phyloP scores from a whole-genome alignment of 2,329 filamentous ascomycete genomes.

The Aureobasidium sp. region DNA sequence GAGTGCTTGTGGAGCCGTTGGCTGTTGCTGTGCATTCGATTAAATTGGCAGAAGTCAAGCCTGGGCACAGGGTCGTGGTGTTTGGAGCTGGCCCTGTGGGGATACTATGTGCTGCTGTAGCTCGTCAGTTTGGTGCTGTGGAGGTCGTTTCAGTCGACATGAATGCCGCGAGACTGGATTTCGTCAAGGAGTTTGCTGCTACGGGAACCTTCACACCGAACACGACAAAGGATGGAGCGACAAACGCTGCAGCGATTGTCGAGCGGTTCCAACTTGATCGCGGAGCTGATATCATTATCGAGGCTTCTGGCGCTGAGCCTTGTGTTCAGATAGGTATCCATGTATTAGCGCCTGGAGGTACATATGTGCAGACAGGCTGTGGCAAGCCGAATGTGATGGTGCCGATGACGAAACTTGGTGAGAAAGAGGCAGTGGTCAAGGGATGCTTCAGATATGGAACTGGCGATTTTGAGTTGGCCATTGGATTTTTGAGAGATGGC shows the following conservation, averaged over 20 bases:
- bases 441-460: slow-evolving; percentile 86
- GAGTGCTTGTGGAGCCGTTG: slow-evolving; percentile 48
- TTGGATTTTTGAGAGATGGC: slow-evolving; percentile 67
- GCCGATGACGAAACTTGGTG: slow-evolving; percentile 83
- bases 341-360: slow-evolving; percentile 41
- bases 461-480: slow-evolving; percentile 79
- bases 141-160: slow-evolving; percentile 85
- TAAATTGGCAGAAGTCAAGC: slow-evolving; percentile 37
- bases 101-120: slow-evolving; percentile 79
- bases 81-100: slow-evolving; percentile 58
- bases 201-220: slow-evolving; percentile 63
- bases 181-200: slow-evolving; percentile 65
- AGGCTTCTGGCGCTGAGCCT: slow-evolving; percentile 42
- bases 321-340: slow-evolving; percentile 45
- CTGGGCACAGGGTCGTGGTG: slow-evolving; percentile 41
- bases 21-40: slow-evolving; percentile 45
- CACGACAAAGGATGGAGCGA: slow-evolving; percentile 55
- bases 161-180: slow-evolving; percentile 68
- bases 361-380: slow-evolving; percentile 78
- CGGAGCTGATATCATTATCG: slow-evolving; percentile 43
- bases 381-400: slow-evolving; percentile 81
- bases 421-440: slow-evolving; percentile 80
- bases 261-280: slow-evolving; percentile 54
- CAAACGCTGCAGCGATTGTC: slow-evolving; percentile 66
- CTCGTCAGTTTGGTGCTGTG: slow-evolving; percentile 71